Evolutionary conservation across 257 asterid genomes (phyloP), one percentile per base, ranked within the genome.

Genomic region (Solanum bulbocastanum): DNA sequence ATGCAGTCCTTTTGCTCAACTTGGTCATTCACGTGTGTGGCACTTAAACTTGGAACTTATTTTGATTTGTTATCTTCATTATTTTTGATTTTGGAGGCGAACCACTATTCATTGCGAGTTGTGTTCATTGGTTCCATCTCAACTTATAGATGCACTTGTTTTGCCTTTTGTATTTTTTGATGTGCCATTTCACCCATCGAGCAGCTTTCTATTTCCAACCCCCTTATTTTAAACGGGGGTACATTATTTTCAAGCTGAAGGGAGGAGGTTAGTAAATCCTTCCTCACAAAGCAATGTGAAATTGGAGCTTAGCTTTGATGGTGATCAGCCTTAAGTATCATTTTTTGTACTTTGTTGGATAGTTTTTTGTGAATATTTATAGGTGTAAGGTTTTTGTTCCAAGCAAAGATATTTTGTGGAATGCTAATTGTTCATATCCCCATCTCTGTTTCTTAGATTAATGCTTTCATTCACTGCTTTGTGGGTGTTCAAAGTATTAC

Each of bases 391-490:
- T 27, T 44, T 30, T 18, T 49, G 4, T 46, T 82, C 27, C n/a
- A 8, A 2, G 66, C 49, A 73, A 79, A 46, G 40, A 46, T 27
- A 81, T 27, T 20, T 46, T 32, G 12, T 82, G 69, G 69, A 82
- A 46, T 82, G 12, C 85, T 49, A 82, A 82, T 49, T 81, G 56
- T 81, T 46, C 27, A 49, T 49, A 49, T 82, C 85, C 12, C 69
- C 85, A 49, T 82, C 85, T 82, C 68, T 82, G 58, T 83, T 52
- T 87, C 71, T 40, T 88, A 97, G 99, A 88, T 97, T 91, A 94
- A 95, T 91, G 89, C 96, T 44, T 95, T 96, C 92, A 96, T 97
- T 91, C 96, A 94, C 91, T 97, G 99, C 93, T 96, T 95, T 93
- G 95, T 95, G 83, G 98, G 95, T 87, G 98, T 90, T 88, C 94